Evolutionary conservation across 129 eudicot species (phyloP).

Genomic region (Calendula officinalis): DNA sequence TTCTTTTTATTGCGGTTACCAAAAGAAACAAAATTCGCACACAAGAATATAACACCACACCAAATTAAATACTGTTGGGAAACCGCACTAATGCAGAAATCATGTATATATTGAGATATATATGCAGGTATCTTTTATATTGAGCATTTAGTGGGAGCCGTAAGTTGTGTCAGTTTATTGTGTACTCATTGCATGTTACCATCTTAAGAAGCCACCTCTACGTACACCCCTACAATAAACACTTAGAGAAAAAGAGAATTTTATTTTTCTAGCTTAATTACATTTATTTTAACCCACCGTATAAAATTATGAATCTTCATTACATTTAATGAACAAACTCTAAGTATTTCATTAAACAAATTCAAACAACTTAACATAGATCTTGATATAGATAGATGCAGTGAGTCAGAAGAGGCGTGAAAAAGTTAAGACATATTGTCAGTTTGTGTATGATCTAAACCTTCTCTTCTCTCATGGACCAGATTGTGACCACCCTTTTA

Average conservation of each 20-base stretch:
- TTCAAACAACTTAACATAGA: neutral
- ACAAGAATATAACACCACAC: too few species aligned
- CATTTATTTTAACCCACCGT: too few species aligned
- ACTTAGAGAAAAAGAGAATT: neutral
- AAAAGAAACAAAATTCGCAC: too few species aligned
- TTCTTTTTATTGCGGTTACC: too few species aligned
- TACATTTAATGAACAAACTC: too few species aligned
- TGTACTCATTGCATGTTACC: conserved; percentile 35
- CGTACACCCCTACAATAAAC: neutral
- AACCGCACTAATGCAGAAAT: too few species aligned
- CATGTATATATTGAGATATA: too few species aligned
- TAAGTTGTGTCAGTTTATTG: conserved; percentile 29
- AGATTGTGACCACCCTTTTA: conserved; percentile 35
- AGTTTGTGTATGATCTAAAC: conserved; percentile 35
- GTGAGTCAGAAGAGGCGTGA: conserved; percentile 33
- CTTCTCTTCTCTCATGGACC: conserved; percentile 42
- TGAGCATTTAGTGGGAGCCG: conserved; percentile 24
- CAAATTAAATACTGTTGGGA: too few species aligned
- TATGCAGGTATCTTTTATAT: conserved; percentile 9
- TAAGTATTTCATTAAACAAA: too few species aligned
- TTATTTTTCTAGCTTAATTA: too few species aligned
- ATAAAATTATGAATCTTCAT: too few species aligned
- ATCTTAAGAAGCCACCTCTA: conserved; percentile 45
- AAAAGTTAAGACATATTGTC: conserved; percentile 43
- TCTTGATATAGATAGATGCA: conserved; percentile 1